These are phyloP conservation scores for Leishmania guyanensis DNA, from an alignment of 208 protist species.

Conservation along the genomic window DNA sequence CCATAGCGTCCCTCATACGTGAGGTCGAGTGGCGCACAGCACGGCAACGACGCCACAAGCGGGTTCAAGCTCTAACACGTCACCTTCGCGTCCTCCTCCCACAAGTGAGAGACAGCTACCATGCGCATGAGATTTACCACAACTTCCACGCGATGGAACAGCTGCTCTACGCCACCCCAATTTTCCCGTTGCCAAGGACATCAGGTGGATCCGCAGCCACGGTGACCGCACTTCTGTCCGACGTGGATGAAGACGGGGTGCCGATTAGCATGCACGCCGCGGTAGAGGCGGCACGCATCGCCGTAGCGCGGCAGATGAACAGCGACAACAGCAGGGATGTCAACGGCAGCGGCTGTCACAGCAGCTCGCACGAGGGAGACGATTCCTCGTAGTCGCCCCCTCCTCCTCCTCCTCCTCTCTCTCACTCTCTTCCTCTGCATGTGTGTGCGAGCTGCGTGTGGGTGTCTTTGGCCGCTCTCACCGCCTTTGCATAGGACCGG, in stretches of 20 bases:
- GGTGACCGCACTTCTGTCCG: background rate
- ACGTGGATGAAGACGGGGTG: slow-evolving; percentile 18
- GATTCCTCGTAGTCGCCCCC: background rate
- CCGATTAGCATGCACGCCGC: slow-evolving; percentile 10
- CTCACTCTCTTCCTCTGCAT: background rate
- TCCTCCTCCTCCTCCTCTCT: background rate
- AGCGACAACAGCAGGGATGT: background rate
- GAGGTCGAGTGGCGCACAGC: slow-evolving; percentile 13
- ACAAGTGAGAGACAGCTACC: slow-evolving; percentile 2
- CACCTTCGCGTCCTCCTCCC: slow-evolving; percentile 4
- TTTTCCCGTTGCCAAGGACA: background rate
- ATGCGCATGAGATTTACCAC: slow-evolving; percentile 20
- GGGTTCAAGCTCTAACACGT: background rate
- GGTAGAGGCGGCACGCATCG: slow-evolving; percentile 1
- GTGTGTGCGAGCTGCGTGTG: background rate
- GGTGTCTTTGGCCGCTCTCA: background rate
- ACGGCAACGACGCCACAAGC: slow-evolving; percentile 12
- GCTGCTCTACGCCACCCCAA: background rate
- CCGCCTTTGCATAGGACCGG: background rate
- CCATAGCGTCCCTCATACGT: background rate
- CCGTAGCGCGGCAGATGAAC: background rate
- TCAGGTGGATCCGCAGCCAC: background rate
- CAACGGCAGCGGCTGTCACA: background rate
- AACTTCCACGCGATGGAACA: slow-evolving; percentile 4
- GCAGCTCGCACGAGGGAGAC: background rate